These are phyloP conservation scores for Physcia stellaris DNA, from an alignment of 495 filamentous ascomycete species.

Conservation along the genomic window DNA sequence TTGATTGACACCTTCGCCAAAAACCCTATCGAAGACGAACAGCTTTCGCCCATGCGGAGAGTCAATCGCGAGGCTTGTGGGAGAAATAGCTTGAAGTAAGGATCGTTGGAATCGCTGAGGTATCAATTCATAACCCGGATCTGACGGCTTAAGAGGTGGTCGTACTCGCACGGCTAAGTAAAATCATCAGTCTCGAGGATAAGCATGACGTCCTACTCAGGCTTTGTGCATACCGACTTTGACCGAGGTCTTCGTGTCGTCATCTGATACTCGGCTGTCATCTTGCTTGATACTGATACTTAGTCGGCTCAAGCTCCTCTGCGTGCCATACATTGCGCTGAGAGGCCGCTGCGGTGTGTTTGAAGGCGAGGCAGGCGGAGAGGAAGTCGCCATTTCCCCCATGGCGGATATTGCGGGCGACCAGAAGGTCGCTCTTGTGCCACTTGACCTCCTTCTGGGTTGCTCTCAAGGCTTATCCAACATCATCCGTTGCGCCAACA, in stretches of 20 bases:
- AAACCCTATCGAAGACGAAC: slow-evolving; percentile 93
- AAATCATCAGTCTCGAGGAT: slow-evolving; percentile 15
- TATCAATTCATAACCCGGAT: slow-evolving; percentile 89
- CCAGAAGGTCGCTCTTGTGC: not conserved
- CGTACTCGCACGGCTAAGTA: slow-evolving; percentile 78
- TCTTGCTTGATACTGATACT: slow-evolving; percentile 72
- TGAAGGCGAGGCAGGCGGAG: slow-evolving; percentile 46
- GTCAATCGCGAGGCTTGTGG: slow-evolving; percentile 77
- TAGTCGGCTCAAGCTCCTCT: slow-evolving; percentile 78
- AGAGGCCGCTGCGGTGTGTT: slow-evolving; percentile 54
- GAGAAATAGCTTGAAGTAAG: slow-evolving; percentile 77
- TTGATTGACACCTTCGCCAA: slow-evolving; percentile 70
- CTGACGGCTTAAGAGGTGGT: slow-evolving; percentile 66
- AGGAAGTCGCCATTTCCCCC: too few relatives aligned
- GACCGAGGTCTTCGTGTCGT: slow-evolving; percentile 90
- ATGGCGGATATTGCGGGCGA: slow-evolving; percentile 31
- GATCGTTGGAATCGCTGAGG: slow-evolving; percentile 89
- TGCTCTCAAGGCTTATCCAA: too few relatives aligned
- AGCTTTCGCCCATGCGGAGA: slow-evolving; percentile 83
- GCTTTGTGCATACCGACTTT: slow-evolving; percentile 78
- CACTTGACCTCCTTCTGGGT: too few relatives aligned
- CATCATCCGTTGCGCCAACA: too few relatives aligned
- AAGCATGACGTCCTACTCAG: slow-evolving; percentile 8
- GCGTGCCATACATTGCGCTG: slow-evolving; percentile 73
- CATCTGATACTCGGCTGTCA: slow-evolving; percentile 79